phyloP scores from a whole-genome alignment of 257 asterid species.

The Solanum virginianum region DNA sequence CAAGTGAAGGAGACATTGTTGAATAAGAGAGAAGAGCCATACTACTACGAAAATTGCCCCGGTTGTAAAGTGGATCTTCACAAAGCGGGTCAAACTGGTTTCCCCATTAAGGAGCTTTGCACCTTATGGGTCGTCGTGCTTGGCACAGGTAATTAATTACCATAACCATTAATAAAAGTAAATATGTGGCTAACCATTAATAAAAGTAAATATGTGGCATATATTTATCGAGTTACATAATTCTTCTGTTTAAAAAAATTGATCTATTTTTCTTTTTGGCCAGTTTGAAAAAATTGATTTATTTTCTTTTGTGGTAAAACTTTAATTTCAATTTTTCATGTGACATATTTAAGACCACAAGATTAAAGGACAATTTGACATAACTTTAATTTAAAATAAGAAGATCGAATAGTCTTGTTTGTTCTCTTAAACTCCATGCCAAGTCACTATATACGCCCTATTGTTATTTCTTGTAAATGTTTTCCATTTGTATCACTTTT shows the following conservation, averaged over 20 bases:
- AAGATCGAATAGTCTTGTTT: too few relatives aligned
- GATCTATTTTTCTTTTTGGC: too few relatives aligned
- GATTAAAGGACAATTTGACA: too few relatives aligned
- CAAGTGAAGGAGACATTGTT: constrained; percentile 11
- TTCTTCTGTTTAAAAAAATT: too few relatives aligned
- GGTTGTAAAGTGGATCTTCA: constrained; percentile 45
- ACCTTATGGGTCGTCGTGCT: constrained; percentile 42
- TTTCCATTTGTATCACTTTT: not conserved
- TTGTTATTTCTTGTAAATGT: not conserved
- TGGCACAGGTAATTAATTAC: constrained; percentile 23
- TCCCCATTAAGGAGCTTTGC: constrained; percentile 38
- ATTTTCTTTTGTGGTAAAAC: too few relatives aligned
- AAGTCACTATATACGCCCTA: too few relatives aligned
- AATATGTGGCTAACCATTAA: not conserved
- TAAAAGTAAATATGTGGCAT: not conserved
- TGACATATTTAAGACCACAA: too few relatives aligned
- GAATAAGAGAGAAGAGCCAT: constrained; percentile 4
- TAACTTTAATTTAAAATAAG: too few relatives aligned
- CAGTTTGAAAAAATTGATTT: too few relatives aligned
- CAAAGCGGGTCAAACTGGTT: constrained; percentile 20
- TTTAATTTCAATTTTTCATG: too few relatives aligned
- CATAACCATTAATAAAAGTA: not conserved
- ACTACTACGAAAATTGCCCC: constrained; percentile 36
- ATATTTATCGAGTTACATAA: not conserved
- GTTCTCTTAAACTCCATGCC: too few relatives aligned